phyloP scores from a whole-genome alignment of 1,284 basidiomycete genomes.

The Porogramme epimiltina region DNA sequence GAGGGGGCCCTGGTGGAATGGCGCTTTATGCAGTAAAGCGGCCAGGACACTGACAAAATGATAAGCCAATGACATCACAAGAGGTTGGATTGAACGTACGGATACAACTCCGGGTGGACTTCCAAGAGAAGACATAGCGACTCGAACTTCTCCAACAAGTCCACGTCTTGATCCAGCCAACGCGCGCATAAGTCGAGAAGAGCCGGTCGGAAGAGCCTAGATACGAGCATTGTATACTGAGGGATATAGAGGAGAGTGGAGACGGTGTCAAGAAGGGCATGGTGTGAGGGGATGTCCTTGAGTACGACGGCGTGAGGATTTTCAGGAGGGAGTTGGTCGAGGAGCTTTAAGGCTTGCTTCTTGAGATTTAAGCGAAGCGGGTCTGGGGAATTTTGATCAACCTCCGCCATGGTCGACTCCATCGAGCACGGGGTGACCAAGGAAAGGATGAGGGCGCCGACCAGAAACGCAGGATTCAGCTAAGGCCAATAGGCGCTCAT shows the following conservation, averaged over 20 bases:
- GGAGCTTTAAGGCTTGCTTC: constrained; percentile 48
- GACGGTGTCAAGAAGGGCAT: constrained; percentile 36
- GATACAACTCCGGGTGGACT: constrained; percentile 73
- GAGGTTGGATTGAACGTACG: constrained; percentile 49
- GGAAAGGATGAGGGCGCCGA: too few species aligned
- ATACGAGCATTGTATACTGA: constrained; percentile 56
- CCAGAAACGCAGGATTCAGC: too few species aligned
- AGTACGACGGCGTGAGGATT: constrained; percentile 38
- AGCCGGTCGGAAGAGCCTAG: constrained; percentile 64
- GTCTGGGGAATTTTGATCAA: constrained; percentile 27
- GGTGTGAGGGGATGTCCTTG: constrained; percentile 37
- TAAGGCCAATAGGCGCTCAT: too few species aligned
- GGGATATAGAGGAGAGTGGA: constrained; percentile 42
- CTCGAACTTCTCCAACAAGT: constrained; percentile 54
- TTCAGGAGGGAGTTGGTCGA: constrained; percentile 41
- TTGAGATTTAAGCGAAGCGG: constrained; percentile 55
- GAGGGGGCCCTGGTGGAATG: constrained; percentile 58
- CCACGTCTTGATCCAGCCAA: constrained; percentile 58
- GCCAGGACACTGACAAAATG: constrained; percentile 45
- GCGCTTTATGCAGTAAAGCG: constrained; percentile 46
- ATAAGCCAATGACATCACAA: not conserved
- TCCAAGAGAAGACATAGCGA: constrained; percentile 66
- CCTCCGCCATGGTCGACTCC: constrained; percentile 3
- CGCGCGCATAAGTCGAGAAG: constrained; percentile 71
- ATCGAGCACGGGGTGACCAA: too few species aligned